Conservation (phyloP, 169 alveolate species). For the Prorocentrum cordatum region DNA sequence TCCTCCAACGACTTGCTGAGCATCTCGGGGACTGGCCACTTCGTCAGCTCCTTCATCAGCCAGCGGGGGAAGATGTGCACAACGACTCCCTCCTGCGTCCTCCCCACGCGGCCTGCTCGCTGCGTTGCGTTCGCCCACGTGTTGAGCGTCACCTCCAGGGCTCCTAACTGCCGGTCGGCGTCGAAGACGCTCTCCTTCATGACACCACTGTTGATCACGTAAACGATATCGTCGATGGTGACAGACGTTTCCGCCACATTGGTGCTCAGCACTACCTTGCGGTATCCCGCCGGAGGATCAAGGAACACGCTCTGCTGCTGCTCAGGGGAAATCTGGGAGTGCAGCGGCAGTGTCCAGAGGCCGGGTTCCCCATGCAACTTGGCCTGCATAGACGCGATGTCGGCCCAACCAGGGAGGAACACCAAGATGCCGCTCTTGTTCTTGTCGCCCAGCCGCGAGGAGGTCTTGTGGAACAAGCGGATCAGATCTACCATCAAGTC, state of each 20-base stretch:
- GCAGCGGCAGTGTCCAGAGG: not conserved
- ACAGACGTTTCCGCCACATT: conserved; percentile 89
- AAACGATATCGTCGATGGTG: conserved; percentile 83
- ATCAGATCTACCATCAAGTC: conserved; percentile 75
- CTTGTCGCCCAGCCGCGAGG: not conserved
- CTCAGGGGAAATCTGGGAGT: not conserved
- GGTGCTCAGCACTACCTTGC: conserved; percentile 82
- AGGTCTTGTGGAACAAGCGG: not conserved
- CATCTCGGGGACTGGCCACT: no score
- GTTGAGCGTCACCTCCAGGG: not conserved
- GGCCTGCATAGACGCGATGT: conserved; percentile 74
- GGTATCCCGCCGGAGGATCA: not conserved
- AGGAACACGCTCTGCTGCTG: not conserved
- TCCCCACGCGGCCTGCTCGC: not conserved
- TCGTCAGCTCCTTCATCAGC: no score
- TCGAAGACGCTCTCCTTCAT: not conserved
- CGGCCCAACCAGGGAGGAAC: conserved; percentile 92
- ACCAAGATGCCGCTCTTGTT: conserved; percentile 84
- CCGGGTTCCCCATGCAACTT: not conserved
- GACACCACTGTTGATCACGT: conserved; percentile 80
- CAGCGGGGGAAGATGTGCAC: not conserved
- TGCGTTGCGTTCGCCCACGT: not conserved
- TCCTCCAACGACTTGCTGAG: no score
- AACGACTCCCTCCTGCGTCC: not conserved
- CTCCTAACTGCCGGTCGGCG: not conserved